Percentiles rank a stretch among this genome's conserved stretches.
phyloP scores from a whole-genome alignment of 108 stramenopile species.

The Cylindrotheca closterium region DNA sequence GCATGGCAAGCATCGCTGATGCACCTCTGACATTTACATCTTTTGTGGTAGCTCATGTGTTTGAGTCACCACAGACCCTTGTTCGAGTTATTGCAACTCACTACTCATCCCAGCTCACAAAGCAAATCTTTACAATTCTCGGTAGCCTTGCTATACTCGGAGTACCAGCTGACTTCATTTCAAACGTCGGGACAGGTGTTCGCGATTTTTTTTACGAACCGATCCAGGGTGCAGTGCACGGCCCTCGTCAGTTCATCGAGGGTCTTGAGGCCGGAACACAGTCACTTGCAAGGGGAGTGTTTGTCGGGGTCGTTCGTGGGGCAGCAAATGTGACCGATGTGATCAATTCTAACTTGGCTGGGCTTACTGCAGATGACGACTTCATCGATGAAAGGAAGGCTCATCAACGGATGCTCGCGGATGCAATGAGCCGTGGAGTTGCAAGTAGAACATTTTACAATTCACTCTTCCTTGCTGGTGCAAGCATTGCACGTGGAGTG shows the following conservation, averaged over 20 bases:
- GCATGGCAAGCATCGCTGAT: slow-evolving; percentile 75
- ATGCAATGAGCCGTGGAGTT: slow-evolving; percentile 53
- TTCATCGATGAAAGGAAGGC: slow-evolving; percentile 76
- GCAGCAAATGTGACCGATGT: slow-evolving; percentile 78
- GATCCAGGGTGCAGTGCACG: slow-evolving; percentile 71
- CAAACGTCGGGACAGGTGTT: slow-evolving; percentile 84
- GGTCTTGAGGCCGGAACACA: slow-evolving; percentile 78
- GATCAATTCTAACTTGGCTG: slow-evolving; percentile 69
- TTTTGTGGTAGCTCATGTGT: slow-evolving; percentile 77
- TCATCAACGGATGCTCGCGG: slow-evolving; percentile 65
- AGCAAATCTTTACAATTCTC: slow-evolving; percentile 70
- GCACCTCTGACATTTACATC: slow-evolving; percentile 80
- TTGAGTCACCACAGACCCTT: slow-evolving; percentile 72
- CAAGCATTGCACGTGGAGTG: slow-evolving; percentile 60
- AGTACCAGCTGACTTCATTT: slow-evolving; percentile 79
- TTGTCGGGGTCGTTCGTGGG: slow-evolving; percentile 74
- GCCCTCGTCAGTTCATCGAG: slow-evolving; percentile 72
- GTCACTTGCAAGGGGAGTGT: slow-evolving; percentile 75
- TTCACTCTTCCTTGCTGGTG: slow-evolving; percentile 64
- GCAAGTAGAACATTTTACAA: slow-evolving; percentile 51
- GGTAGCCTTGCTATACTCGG: slow-evolving; percentile 75
- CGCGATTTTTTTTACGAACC: slow-evolving; percentile 84
- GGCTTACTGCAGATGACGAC: slow-evolving; percentile 74
- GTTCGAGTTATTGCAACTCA: slow-evolving; percentile 62
- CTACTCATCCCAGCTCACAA: slow-evolving; percentile 81